phyloP scores from a whole-genome alignment of 768 basidiomycete genomes.

The Mycena crocata region DNA sequence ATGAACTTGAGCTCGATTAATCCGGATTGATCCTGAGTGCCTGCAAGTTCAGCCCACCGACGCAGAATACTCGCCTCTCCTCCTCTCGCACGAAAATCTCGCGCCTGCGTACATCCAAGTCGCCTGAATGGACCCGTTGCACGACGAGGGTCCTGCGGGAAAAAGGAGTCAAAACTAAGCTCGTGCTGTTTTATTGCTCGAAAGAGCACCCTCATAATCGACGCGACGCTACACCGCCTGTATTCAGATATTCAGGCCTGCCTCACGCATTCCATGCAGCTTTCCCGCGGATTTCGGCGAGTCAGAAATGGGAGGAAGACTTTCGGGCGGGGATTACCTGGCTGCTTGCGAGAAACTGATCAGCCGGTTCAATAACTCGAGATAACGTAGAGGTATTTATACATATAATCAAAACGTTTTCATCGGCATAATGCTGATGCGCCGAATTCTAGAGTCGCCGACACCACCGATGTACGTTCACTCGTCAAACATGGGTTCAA shows the following conservation, averaged over 20 bases:
- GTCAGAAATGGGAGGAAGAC: constrained; percentile 31
- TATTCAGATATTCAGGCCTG: constrained; percentile 39
- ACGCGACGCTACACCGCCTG: too few species aligned
- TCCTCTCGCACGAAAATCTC: constrained; percentile 35
- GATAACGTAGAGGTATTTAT: too few species aligned
- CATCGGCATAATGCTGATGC: too few species aligned
- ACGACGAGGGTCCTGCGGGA: constrained; percentile 43
- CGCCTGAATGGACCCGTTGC: constrained; percentile 38
- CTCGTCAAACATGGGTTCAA: too few species aligned
- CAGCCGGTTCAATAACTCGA: too few species aligned
- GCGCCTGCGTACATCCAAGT: constrained; percentile 40
- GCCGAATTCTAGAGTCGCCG: too few species aligned
- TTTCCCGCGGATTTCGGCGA: constrained; percentile 23
- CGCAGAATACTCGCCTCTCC: constrained; percentile 34
- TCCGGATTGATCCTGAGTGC: too few species aligned
- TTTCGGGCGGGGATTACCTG: constrained; percentile 32
- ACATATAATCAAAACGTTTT: too few species aligned
- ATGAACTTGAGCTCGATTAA: too few species aligned
- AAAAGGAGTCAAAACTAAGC: constrained; percentile 34
- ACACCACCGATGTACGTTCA: too few species aligned
- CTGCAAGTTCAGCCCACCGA: neutral
- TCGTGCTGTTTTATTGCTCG: constrained; percentile 31
- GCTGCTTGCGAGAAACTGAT: too few species aligned
- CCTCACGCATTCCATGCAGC: constrained; percentile 35
- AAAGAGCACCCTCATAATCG: neutral